A percentile compares a stretch with the other conserved stretches of the same genome.
Evolutionary conservation across 2,329 filamentous ascomycete genomes (phyloP).

Genomic region (Arachnomyces sp.): DNA sequence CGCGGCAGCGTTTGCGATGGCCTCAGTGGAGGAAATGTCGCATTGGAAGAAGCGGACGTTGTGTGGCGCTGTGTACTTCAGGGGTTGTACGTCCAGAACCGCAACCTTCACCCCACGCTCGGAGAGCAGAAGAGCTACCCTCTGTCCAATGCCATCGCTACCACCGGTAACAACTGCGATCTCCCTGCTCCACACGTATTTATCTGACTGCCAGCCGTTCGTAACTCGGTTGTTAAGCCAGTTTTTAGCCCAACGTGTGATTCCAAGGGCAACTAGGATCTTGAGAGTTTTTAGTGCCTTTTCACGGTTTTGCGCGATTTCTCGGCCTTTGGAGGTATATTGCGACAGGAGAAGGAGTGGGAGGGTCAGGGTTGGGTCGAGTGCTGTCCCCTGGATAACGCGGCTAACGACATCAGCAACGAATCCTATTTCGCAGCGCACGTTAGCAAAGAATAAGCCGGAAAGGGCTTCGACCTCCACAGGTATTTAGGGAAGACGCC

Average conservation of each 20-base stretch:
- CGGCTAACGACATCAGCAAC: constrained; percentile 52
- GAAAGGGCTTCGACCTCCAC: too few species aligned
- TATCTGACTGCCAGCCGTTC: constrained; percentile 35
- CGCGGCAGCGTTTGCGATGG: constrained; percentile 45
- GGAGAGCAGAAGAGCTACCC: constrained; percentile 57
- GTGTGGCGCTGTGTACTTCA: constrained; percentile 32
- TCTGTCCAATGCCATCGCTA: constrained; percentile 62
- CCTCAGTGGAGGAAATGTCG: constrained; percentile 55
- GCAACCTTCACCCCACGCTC: constrained; percentile 58
- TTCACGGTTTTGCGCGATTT: constrained; percentile 47
- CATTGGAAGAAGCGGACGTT: constrained; percentile 61
- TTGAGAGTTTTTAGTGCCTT: constrained; percentile 46
- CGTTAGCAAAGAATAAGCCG: too few species aligned
- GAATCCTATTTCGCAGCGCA: constrained; percentile 32
- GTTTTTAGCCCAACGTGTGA: constrained; percentile 41
- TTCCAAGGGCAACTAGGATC: constrained; percentile 45
- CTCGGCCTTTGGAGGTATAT: constrained; percentile 54
- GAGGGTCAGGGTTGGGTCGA: constrained; percentile 58
- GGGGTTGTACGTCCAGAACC: constrained; percentile 59
- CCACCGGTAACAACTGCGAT: constrained; percentile 68
- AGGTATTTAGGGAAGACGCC: too few species aligned
- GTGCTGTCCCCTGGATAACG: constrained; percentile 50
- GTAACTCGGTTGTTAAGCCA: constrained; percentile 44
- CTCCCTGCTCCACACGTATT: constrained; percentile 53
- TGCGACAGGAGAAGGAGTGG: constrained; percentile 55